A percentile compares a stretch with the other conserved stretches of the same genome.
Conservation (phyloP, 371 early-diverging fungal species). For the Syncephalastrum contaminatum region DNA sequence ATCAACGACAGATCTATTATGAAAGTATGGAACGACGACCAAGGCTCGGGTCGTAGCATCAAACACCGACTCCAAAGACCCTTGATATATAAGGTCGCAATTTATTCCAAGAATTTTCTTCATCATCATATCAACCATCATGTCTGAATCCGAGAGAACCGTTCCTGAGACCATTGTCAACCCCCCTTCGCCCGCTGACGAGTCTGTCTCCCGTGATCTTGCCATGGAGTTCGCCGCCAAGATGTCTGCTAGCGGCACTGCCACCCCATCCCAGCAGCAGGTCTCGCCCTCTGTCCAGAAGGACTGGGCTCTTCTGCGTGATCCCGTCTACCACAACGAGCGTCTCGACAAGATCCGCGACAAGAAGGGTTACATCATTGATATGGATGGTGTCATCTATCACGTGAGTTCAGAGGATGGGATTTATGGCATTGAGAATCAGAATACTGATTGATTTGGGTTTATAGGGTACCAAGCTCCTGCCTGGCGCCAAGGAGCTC, state of each 20-base stretch:
- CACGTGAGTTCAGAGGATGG: constrained; percentile 39
- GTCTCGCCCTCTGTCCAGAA: constrained; percentile 15
- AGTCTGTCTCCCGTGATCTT: constrained; percentile 8
- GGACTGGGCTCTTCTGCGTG: constrained; percentile 43
- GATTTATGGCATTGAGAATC: not conserved
- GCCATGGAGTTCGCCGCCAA: constrained; percentile 13
- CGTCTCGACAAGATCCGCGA: constrained; percentile 55
- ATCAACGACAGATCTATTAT: too few species aligned
- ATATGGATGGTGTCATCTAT: constrained; percentile 75
- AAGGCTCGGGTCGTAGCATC: too few species aligned
- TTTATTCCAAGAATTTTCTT: not conserved
- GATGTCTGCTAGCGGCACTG: constrained; percentile 7
- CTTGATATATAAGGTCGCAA: too few species aligned
- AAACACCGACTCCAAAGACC: too few species aligned
- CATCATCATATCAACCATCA: not conserved
- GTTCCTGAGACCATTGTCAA: constrained; percentile 7
- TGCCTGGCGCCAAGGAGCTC: constrained; percentile 66
- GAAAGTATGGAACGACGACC: too few species aligned
- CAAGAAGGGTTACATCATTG: constrained; percentile 65
- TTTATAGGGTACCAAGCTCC: constrained; percentile 49
- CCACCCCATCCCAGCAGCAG: constrained; percentile 9
- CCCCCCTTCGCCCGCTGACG: constrained; percentile 4
- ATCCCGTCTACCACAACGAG: constrained; percentile 43
- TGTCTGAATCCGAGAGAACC: constrained; percentile 6
- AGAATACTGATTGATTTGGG: constrained; percentile 1